Evolutionary conservation across 1,139 yeast species (phyloP), one percentile per base, ranked within the genome.

Genomic region (Magnusiomyces paraingens): DNA sequence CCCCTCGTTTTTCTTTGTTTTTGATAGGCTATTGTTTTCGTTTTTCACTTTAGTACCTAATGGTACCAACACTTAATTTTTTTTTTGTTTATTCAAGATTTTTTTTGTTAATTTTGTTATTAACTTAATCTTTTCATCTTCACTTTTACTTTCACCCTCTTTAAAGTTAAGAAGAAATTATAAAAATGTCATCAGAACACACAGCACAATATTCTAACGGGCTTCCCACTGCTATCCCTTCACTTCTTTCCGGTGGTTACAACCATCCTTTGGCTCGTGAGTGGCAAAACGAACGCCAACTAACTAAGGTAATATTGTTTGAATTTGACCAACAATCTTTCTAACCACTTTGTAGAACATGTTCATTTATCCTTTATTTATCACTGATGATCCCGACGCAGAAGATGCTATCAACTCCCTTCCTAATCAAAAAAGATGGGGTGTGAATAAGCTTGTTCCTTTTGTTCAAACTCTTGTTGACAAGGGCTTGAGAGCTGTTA

Each of bases 331-430:
- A 6, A 41, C 3, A 32, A 15, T n/a, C 80, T 36, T n/a, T 14
- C 17, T 36, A 14, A 36, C 17, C 3, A 36, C 5, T 3, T 36
- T 15, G 5, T 38, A 47, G 52, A 52, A 80, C 66, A 87, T 90
- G 95, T 85, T 93, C 67, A 90, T 94, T 58, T 91, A 86, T 73
- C 99, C 99, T 18, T 76, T 93, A 46, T 93, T 93, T 68, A 78
- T 93, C 52, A 79, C 91, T 39, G 97, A 90, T 66, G 73, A 77
- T 45, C 86, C 85, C 44, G 94, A 93, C 57, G 98, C 87, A 62
- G 95, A 85, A 65, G 77, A 80, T 10, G 72, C 68, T 1, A 88
- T 93, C 62, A 81, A 80, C 2, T 80, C 95, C 10, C 75, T 93
- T 61, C 99, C 99, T 41, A 86, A 86, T 64, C 94, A 91, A 70